Base-by-base conservation (phyloP, 2,329 filamentous ascomycete species). In the Cladosporium sp. region DNA sequence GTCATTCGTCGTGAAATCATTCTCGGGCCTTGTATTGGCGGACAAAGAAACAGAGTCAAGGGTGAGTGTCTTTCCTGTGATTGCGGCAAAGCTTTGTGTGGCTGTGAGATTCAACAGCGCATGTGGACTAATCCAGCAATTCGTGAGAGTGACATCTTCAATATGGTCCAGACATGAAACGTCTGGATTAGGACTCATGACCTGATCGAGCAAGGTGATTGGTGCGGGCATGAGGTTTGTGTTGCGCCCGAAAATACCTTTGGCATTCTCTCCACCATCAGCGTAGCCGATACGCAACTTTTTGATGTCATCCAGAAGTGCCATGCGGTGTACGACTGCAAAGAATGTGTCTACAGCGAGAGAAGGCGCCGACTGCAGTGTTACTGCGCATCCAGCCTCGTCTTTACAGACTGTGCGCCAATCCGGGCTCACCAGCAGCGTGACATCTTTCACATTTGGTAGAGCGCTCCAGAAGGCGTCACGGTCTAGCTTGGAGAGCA, bases 31-130 rank as follows among this genome's bases (percentile, higher is more conserved):
- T 14, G 71, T 65, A 36, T 76, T 74, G 0, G 81, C 81, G 14
- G 82, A 84, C 39, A 89, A 72, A 6, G 87, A 90, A 0, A 89
- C 83, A 0, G 85, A 86, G 64, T 88, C 80, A 2, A 90, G 73
- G 8, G 79, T 79, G 15, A 90, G 69, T 89, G 70, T 2, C 70
- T 75, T 40, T 9, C 19, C 22, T 43, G 43, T 34, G 36, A 42
- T 39, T 17, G 36, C 11, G 15, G 30, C 40, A 14, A 7, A 72
- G 68, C 5, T 73, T 67, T 19, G 78, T 75, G 70, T 86, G 81
- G 74, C 73, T 59, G 86, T 73, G 54, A 86, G 77, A 11, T 78
- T 74, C 34, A 80, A 67, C 34, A 89, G 75, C 1, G 84, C 76
- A 40, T 80, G 75, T 0, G 87, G 86, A 2, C 81, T 81, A 12